Evolutionary conservation across 2,329 filamentous ascomycete species (phyloP).

Genomic region (Penicillium nordicum): DNA sequence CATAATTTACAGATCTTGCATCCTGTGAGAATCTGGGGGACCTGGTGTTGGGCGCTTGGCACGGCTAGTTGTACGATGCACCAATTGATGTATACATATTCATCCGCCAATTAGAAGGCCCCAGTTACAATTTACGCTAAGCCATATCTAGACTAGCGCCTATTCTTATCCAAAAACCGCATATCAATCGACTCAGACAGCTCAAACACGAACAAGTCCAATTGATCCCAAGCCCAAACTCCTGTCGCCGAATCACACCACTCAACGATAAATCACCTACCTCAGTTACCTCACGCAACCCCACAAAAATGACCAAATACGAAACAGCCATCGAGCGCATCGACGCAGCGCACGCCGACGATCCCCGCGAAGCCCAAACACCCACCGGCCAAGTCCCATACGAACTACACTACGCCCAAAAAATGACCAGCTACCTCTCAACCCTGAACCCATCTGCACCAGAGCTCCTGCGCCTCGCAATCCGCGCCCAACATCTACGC

Average conservation of each 20-base stretch:
- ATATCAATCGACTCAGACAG: neutral
- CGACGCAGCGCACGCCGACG: slow-evolving; percentile 67
- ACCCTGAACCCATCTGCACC: slow-evolving; percentile 60
- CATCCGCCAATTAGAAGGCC: neutral
- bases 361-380: slow-evolving; percentile 55
- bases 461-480: slow-evolving; percentile 67
- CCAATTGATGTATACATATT: neutral
- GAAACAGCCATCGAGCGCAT: slow-evolving; percentile 61
- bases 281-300: neutral
- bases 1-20: too few relatives aligned
- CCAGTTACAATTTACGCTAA: neutral
- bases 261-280: neutral
- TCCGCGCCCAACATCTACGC: slow-evolving; percentile 79
- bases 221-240: neutral
- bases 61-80: neutral
- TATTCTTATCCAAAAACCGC: neutral
- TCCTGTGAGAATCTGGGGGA: too few relatives aligned
- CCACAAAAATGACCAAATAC: slow-evolving; percentile 32
- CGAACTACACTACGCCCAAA: slow-evolving; percentile 76
- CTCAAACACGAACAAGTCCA: neutral
- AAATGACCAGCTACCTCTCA: slow-evolving; percentile 72
- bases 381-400: slow-evolving; percentile 57
- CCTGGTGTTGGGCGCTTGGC: too few relatives aligned
- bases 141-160: neutral
- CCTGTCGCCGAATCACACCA: neutral